Conservation (phyloP, 1,284 basidiomycete genomes). For the Phaffia rhodozyma region DNA sequence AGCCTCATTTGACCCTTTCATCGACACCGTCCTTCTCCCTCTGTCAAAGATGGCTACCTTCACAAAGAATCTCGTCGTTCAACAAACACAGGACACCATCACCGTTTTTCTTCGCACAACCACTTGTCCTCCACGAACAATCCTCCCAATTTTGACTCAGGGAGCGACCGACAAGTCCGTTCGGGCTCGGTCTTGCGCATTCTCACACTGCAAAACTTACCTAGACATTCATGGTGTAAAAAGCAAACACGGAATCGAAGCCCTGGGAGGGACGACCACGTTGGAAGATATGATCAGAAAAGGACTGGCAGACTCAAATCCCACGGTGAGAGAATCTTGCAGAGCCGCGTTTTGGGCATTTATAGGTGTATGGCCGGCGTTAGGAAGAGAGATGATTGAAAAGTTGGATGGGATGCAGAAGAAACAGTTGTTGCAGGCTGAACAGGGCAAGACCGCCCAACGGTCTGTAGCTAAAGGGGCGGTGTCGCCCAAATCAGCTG, state of each 20-base stretch:
- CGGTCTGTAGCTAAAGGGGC: slow-evolving; percentile 26
- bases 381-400: slow-evolving; percentile 52
- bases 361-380: slow-evolving; percentile 59
- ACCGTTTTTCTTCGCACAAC: slow-evolving; percentile 57
- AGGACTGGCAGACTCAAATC: slow-evolving; percentile 64
- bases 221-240: slow-evolving; percentile 57
- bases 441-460: slow-evolving; percentile 47
- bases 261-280: slow-evolving; percentile 50
- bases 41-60: slow-evolving; percentile 77
- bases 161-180: slow-evolving; percentile 73
- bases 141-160: slow-evolving; percentile 60
- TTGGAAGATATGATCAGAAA: slow-evolving; percentile 62
- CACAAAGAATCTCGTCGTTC: slow-evolving; percentile 89
- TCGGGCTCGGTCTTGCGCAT: slow-evolving; percentile 53
- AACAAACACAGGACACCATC: slow-evolving; percentile 67
- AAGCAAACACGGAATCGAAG: slow-evolving; percentile 52
- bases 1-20: slow-evolving; percentile 58
- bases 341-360: slow-evolving; percentile 73
- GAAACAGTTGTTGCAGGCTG: slow-evolving; percentile 76
- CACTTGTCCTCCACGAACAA: slow-evolving; percentile 55
- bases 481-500: slow-evolving; percentile 38
- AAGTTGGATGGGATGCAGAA: slow-evolving; percentile 55
- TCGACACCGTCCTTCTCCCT: slow-evolving; percentile 59
- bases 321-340: slow-evolving; percentile 60
- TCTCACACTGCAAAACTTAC: slow-evolving; percentile 59